Evolutionary conservation across 192 early-diverging fungal genomes (phyloP).

Genomic region (Gryganskiella cystojenkinii): DNA sequence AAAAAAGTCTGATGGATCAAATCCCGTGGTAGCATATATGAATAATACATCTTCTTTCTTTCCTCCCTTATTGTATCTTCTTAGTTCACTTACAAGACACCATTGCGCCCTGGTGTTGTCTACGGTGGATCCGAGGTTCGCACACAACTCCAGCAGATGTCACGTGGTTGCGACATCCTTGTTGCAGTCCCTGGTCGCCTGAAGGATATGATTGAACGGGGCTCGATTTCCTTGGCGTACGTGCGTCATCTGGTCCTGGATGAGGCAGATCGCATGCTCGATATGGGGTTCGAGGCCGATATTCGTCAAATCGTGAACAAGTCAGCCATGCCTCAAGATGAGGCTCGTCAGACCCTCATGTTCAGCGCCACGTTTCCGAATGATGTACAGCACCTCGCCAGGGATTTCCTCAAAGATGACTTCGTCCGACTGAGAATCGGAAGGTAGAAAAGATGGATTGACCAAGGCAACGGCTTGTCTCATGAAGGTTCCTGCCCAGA

Average conservation of each 20-base stretch:
- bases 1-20: too few relatives aligned
- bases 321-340: constrained; percentile 77
- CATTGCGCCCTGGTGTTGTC: constrained; percentile 61
- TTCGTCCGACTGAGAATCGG: constrained; percentile 90
- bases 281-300: constrained; percentile 96
- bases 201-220: constrained; percentile 90
- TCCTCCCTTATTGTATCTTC: background rate
- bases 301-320: constrained; percentile 87
- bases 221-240: constrained; percentile 76
- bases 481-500: too few relatives aligned
- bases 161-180: constrained; percentile 92
- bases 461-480: too few relatives aligned
- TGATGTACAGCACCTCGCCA: constrained; percentile 89
- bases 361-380: constrained; percentile 97
- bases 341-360: constrained; percentile 90
- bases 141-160: constrained; percentile 83
- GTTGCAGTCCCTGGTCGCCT: constrained; percentile 96
- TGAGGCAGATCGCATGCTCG: constrained; percentile 93
- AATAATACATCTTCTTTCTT: too few relatives aligned
- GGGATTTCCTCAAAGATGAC: constrained; percentile 89
- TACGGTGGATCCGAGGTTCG: constrained; percentile 93
- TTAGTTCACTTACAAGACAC: constrained; percentile 43
- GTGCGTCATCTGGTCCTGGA: constrained; percentile 81
- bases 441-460: constrained; percentile 7
- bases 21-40: too few relatives aligned